Conservation (phyloP, 306 rosid species). For the Vigna trinervia region DNA sequence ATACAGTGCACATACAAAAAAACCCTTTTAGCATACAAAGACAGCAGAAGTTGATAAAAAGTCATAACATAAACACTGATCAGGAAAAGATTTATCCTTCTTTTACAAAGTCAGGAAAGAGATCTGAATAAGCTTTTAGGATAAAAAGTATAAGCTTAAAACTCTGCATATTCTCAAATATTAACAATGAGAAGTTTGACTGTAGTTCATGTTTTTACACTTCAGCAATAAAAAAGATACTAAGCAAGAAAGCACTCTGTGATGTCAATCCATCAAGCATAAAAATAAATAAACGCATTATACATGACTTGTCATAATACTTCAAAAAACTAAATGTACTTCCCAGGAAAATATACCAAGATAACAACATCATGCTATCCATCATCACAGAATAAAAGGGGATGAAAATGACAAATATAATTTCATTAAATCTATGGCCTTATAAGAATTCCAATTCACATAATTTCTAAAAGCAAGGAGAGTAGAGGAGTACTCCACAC, state of each 20-base stretch:
- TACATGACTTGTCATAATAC: neutral
- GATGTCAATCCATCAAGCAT: neutral
- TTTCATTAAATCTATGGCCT: neutral
- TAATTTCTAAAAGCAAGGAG: conserved; percentile 10
- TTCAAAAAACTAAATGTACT: neutral
- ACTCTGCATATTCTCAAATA: neutral
- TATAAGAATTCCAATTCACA: neutral
- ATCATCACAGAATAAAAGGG: neutral
- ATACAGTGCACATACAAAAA: neutral
- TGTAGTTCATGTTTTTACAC: neutral
- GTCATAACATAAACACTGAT: neutral
- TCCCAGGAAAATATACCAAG: conserved; percentile 12
- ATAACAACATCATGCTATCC: conserved; percentile 6
- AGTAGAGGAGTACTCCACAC: neutral
- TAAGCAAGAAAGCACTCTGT: neutral
- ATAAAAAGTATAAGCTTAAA: neutral
- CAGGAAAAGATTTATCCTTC: neutral
- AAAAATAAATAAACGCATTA: neutral
- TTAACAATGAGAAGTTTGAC: neutral
- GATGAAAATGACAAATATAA: neutral
- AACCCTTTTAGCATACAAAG: neutral
- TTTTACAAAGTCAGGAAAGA: neutral
- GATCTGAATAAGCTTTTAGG: neutral
- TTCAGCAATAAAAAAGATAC: neutral
- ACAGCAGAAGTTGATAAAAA: neutral